Evolutionary conservation across 2,329 filamentous ascomycete species (phyloP).

Genomic region (Pseudogymnoascus sp.): DNA sequence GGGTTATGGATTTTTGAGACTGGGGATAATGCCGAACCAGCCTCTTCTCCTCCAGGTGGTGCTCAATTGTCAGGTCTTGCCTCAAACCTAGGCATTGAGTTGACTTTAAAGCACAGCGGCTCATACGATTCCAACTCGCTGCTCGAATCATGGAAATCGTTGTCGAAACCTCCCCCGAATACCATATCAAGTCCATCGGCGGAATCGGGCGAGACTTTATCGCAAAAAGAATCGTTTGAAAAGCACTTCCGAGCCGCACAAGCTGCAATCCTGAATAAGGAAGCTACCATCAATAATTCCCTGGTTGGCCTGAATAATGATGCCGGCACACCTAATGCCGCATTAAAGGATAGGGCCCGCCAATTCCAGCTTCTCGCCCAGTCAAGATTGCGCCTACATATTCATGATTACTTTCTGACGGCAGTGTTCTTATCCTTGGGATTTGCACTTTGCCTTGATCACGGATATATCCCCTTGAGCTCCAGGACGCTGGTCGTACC

Average conservation of each 20-base stretch:
- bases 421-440: slow-evolving; percentile 26
- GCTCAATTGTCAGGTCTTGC: background rate
- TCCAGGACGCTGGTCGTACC: slow-evolving; percentile 26
- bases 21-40: background rate
- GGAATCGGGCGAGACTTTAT: background rate
- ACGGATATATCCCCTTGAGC: slow-evolving; percentile 27
- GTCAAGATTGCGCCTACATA: background rate
- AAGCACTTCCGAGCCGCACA: background rate
- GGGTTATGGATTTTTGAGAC: slow-evolving; percentile 11
- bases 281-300: background rate
- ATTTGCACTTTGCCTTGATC: slow-evolving; percentile 26
- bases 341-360: slow-evolving; percentile 18
- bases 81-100: background rate
- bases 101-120: slow-evolving; percentile 1
- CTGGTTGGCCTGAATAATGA: slow-evolving; percentile 3
- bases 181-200: background rate
- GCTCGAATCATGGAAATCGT: slow-evolving; percentile 14
- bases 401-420: slow-evolving; percentile 29
- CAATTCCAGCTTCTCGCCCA: slow-evolving; percentile 3
- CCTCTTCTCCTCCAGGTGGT: background rate
- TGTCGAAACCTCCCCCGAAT: background rate
- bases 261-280: background rate
- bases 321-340: slow-evolving; percentile 15
- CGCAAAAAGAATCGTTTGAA: slow-evolving; percentile 3
- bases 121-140: slow-evolving; percentile 12